Evolutionary conservation across 1,284 basidiomycete genomes (phyloP), one percentile per base, ranked within the genome.

Genomic region (Cronartium ribicola): DNA sequence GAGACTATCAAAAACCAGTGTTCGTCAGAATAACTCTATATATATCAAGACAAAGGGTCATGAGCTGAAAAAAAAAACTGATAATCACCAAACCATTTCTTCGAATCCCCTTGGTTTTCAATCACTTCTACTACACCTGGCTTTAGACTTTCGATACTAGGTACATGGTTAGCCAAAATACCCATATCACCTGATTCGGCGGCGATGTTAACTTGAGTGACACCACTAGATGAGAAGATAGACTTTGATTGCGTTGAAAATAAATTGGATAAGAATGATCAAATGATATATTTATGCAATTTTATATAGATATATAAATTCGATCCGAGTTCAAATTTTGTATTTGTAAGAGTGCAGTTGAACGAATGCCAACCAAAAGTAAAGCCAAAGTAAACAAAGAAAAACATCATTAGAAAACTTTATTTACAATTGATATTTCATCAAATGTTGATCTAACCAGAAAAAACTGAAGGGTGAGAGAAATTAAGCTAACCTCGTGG

Each of bases 161-260:
- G 89, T 76, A 96, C 93, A 84, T 98, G 94, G 86, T 94, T 94
- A 79, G 94, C 91, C 77, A 97, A 88, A 80, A 97, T 91, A 86
- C 94, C 94, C 93, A 97, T 96, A 83, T 96, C 94, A 83, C 94
- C 94, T n/a, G 91, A 89, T 75, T 89, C 90, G 66, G 93, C 94
- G 61, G 93, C 84, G 78, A 96, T 85, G 85, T 95, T 96, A 79
- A 97, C 94, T 84, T 96, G 94, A 44, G 91, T 87, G 76, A 95
- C 94, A 83, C 93, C 92, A 78, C 87, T 83, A 40, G 91, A 91
- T 75, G 87, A 87, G 86, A 88, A 95, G 82, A 97, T 87, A 69
- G 92, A 85, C 94, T 96, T 80, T 61, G 22, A 29, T 29, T 29
- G 29, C 29, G 29, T 29, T 29, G 29, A 4, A 63, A 37, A 14